These are phyloP conservation scores for Gymnopus androsaceus DNA, from an alignment of 1,284 basidiomycete species.

Conservation along the genomic window DNA sequence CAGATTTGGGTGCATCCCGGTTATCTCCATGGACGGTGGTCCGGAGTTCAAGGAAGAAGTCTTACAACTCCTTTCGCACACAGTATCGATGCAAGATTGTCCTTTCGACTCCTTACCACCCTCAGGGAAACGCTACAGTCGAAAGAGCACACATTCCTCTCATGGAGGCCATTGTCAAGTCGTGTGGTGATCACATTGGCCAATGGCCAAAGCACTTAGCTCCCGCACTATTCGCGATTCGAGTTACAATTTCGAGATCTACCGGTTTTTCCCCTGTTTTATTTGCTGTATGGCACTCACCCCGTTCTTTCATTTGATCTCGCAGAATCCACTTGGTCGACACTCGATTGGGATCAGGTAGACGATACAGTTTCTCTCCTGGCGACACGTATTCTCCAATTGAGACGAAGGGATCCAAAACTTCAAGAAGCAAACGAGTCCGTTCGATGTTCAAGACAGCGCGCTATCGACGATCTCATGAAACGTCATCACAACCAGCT, in stretches of 20 bases:
- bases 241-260: constrained; percentile 20
- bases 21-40: constrained; percentile 30
- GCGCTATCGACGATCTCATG: constrained; percentile 28
- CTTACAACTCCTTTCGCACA: constrained; percentile 20
- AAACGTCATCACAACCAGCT: constrained; percentile 15
- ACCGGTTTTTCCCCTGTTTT: constrained; percentile 32
- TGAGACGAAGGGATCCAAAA: constrained; percentile 22
- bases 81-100: constrained; percentile 28
- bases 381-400: constrained; percentile 25
- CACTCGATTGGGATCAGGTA: constrained; percentile 29
- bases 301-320: constrained; percentile 34
- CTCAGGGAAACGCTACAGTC: constrained; percentile 31
- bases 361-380: constrained; percentile 25
- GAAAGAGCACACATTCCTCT: constrained; percentile 32
- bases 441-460: constrained; percentile 16
- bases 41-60: constrained; percentile 31
- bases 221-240: constrained; percentile 19
- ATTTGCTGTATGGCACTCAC: constrained; percentile 34
- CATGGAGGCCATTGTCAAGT: constrained; percentile 24
- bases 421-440: constrained; percentile 19
- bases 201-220: constrained; percentile 18
- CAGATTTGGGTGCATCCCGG: constrained; percentile 27
- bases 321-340: constrained; percentile 32
- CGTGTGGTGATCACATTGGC: constrained; percentile 18
- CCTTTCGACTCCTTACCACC: constrained; percentile 31